phyloP scores from a whole-genome alignment of 2,329 filamentous ascomycete genomes.

The Colletotrichum lupini region DNA sequence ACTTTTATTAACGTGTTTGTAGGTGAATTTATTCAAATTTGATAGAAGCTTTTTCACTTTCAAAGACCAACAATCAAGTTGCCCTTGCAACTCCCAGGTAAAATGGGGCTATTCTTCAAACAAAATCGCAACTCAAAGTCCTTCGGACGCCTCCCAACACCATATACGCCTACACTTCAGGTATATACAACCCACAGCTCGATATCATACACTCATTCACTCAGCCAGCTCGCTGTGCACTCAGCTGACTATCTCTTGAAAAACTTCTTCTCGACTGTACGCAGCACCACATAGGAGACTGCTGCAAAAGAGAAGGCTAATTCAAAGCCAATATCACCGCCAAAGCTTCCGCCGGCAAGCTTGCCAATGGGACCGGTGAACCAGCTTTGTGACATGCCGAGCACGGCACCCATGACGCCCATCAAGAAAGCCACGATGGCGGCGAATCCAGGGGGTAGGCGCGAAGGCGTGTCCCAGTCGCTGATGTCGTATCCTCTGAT shows the following conservation, averaged over 20 bases:
- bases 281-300: slow-evolving; percentile 61
- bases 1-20: neutral
- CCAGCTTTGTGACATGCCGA: slow-evolving; percentile 79
- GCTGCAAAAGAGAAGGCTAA: slow-evolving; percentile 71
- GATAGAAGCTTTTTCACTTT: neutral
- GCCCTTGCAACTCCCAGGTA: neutral
- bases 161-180: neutral
- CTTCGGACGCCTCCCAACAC: neutral
- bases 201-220: slow-evolving; percentile 2
- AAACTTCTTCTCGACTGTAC: slow-evolving; percentile 54
- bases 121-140: neutral
- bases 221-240: neutral
- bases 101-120: no score
- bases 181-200: neutral
- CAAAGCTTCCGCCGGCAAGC: slow-evolving; percentile 63
- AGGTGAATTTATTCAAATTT: neutral
- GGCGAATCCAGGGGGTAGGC: slow-evolving; percentile 72
- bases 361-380: slow-evolving; percentile 74
- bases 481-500: slow-evolving; percentile 69
- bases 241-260: slow-evolving; percentile 47
- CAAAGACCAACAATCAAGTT: neutral
- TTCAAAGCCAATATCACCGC: slow-evolving; percentile 66
- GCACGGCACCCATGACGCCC: slow-evolving; percentile 73
- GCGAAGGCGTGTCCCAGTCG: slow-evolving; percentile 65
- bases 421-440: slow-evolving; percentile 71